Conservation (phyloP, 2,329 filamentous ascomycete genomes). For the Mycocentrospora acerina region DNA sequence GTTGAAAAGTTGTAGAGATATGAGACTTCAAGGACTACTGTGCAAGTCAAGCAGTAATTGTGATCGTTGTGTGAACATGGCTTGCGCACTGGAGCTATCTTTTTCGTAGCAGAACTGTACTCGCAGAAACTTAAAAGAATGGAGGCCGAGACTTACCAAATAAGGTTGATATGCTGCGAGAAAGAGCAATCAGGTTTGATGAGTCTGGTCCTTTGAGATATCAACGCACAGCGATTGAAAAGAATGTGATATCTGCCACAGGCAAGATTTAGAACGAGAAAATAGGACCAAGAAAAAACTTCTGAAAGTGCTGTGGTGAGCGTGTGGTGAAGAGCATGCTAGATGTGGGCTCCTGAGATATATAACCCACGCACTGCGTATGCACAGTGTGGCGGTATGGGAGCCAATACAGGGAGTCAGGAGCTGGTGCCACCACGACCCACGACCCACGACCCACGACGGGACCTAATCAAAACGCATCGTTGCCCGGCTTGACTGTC, state of each 20-base stretch:
- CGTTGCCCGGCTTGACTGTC: constrained; percentile 20
- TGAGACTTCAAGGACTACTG: too few relatives aligned
- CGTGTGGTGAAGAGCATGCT: constrained; percentile 24
- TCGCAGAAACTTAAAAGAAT: too few relatives aligned
- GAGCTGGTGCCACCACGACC: constrained; percentile 30
- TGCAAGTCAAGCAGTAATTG: too few relatives aligned
- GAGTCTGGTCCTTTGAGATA: constrained; percentile 26
- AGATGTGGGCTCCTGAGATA: constrained; percentile 16
- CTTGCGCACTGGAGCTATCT: too few relatives aligned
- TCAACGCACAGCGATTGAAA: constrained; percentile 22
- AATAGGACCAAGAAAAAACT: constrained; percentile 22
- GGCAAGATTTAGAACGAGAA: constrained; percentile 31
- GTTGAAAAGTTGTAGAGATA: too few relatives aligned
- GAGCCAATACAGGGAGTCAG: constrained; percentile 14
- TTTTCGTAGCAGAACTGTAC: too few relatives aligned
- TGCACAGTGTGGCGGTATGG: constrained; percentile 6
- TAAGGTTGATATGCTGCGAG: not conserved
- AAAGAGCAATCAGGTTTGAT: constrained; percentile 2
- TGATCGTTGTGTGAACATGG: too few relatives aligned
- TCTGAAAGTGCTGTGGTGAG: constrained; percentile 26
- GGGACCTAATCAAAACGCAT: too few relatives aligned
- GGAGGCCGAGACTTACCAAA: constrained; percentile 6
- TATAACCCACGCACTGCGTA: constrained; percentile 15
- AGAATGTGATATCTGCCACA: constrained; percentile 41
- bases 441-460: constrained; percentile 13